A percentile compares a stretch with the other conserved stretches of the same genome.
Conservation (phyloP, 2,329 filamentous ascomycete species). For the Sarocladium kiliense region DNA sequence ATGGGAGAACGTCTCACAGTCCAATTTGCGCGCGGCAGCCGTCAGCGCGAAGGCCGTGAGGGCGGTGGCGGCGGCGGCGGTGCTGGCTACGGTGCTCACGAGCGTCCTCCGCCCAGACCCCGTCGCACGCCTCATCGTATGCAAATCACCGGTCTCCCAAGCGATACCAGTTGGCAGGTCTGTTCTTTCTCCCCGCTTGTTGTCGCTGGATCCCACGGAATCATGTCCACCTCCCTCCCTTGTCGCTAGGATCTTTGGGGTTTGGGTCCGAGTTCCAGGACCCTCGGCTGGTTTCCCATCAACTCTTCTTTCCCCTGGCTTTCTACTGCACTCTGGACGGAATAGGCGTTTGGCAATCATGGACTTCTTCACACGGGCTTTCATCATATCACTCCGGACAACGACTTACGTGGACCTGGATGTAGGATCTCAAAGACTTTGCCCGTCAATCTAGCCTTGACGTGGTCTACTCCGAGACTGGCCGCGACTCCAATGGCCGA, state of each 20-base stretch:
- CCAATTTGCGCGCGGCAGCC: conserved; percentile 90
- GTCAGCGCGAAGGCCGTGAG: conserved; percentile 39
- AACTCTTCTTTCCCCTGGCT: neutral
- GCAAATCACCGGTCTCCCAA: conserved; percentile 94
- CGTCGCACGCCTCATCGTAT: conserved; percentile 94
- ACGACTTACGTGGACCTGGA: conserved; percentile 75
- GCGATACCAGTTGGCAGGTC: conserved; percentile 99
- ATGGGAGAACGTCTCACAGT: conserved; percentile 97
- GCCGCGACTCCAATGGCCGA: conserved; percentile 84
- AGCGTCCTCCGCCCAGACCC: conserved; percentile 64
- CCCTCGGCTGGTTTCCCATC: neutral
- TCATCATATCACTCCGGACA: conserved; percentile 42
- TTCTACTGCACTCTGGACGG: neutral
- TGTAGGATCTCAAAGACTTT: conserved; percentile 99
- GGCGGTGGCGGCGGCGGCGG: conserved; percentile 8
- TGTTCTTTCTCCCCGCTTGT: conserved; percentile 64
- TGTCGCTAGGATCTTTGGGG: conserved; percentile 2
- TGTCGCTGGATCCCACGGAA: conserved; percentile 41
- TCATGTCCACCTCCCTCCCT: conserved; percentile 10
- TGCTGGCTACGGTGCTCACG: conserved; percentile 42
- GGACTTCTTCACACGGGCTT: conserved; percentile 14
- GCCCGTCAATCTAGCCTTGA: conserved; percentile 94
- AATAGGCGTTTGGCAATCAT: neutral
- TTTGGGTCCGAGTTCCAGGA: neutral
- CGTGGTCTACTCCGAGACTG: conserved; percentile 96